Evolutionary conservation across 2,329 filamentous ascomycete species (phyloP).

Genomic region (Tolypocladium guangdongense): DNA sequence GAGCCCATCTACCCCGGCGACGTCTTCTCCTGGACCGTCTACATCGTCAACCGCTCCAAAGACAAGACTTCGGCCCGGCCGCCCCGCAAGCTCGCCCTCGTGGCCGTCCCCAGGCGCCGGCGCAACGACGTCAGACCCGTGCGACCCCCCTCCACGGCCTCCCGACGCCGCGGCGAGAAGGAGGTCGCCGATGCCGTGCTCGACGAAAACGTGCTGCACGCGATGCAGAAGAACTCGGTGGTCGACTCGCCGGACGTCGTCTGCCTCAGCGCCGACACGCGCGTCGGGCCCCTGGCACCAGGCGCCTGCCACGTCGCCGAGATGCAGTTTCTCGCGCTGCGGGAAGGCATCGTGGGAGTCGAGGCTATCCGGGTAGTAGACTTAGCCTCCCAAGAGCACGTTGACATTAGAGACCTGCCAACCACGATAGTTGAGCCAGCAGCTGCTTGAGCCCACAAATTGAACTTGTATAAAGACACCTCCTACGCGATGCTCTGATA

Average conservation of each 20-base stretch:
- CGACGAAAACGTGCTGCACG: conserved; percentile 61
- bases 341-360: conserved; percentile 55
- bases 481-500: neutral
- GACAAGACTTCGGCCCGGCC: conserved; percentile 25
- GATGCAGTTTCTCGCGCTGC: conserved; percentile 59
- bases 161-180: conserved; percentile 22
- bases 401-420: conserved; percentile 66
- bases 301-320: conserved; percentile 65
- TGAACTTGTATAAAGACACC: no score
- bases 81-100: conserved; percentile 57
- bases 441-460: conserved; percentile 9
- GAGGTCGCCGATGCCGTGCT: conserved; percentile 54
- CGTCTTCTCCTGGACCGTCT: conserved; percentile 61
- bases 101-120: conserved; percentile 55
- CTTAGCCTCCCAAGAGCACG: conserved; percentile 61
- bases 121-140: conserved; percentile 43
- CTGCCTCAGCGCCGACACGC: conserved; percentile 64
- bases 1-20: conserved; percentile 49
- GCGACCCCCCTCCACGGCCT: conserved; percentile 40
- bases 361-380: conserved; percentile 67
- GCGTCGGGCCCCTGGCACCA: conserved; percentile 61
- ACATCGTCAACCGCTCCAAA: conserved; percentile 61
- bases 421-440: conserved; percentile 46
- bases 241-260: conserved; percentile 57
- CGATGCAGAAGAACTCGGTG: conserved; percentile 55